phyloP scores from a whole-genome alignment of 2,329 filamentous ascomycete species.

The Fusarium compactum region DNA sequence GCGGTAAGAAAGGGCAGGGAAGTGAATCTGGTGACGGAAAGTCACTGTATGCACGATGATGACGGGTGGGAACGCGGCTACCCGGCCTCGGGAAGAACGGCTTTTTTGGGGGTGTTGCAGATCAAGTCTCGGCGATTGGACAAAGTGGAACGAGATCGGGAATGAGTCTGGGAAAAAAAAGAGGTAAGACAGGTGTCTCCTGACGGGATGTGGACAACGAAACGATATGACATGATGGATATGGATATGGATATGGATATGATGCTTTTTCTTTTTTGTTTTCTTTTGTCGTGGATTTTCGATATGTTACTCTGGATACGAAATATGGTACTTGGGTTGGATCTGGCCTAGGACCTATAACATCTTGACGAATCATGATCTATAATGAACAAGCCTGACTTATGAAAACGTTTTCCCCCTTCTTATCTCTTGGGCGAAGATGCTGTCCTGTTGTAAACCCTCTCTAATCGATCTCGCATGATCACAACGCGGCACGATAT shows the following conservation, averaged over 20 bases:
- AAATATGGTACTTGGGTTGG: slow-evolving; percentile 14
- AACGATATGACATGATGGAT: slow-evolving; percentile 12
- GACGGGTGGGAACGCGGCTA: slow-evolving; percentile 27
- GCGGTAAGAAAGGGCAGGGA: slow-evolving; percentile 16
- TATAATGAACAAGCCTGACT: slow-evolving; percentile 30
- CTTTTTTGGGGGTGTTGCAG: slow-evolving; percentile 32
- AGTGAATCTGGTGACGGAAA: slow-evolving; percentile 11
- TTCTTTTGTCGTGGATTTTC: slow-evolving; percentile 7
- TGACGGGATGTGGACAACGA: slow-evolving; percentile 10
- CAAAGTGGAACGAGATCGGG: slow-evolving; percentile 21
- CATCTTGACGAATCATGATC: slow-evolving; percentile 46
- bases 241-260: slow-evolving; percentile 2
- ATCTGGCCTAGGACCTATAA: slow-evolving; percentile 24
- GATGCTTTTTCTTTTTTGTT: slow-evolving; percentile 4
- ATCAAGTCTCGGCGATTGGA: slow-evolving; percentile 40
- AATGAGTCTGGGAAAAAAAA: slow-evolving; percentile 15
- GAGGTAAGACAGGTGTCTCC: slow-evolving; percentile 20
- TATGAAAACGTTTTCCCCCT: background rate
- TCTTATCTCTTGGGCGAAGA: background rate
- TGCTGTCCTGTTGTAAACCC: too few relatives aligned
- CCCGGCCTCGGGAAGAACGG: slow-evolving; percentile 44
- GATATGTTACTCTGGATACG: slow-evolving; percentile 13
- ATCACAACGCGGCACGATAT: background rate
- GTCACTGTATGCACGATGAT: slow-evolving; percentile 45
- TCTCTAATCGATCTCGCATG: background rate